A percentile compares a stretch with the other conserved stretches of the same genome.
These are phyloP conservation scores for Boletus subparvulus DNA, from an alignment of 768 basidiomycete species.

Conservation along the genomic window DNA sequence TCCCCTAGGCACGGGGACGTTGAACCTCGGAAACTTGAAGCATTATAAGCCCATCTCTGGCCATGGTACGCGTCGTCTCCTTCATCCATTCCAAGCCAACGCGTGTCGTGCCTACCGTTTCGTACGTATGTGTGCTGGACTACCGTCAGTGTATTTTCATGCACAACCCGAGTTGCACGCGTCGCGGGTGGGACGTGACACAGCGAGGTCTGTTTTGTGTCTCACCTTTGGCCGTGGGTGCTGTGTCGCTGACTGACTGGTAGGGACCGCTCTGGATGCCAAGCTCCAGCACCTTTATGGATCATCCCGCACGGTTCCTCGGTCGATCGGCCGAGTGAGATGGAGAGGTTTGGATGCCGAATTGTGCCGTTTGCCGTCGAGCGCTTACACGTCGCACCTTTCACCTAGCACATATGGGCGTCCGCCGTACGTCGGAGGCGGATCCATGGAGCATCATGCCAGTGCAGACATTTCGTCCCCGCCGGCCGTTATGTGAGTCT, in stretches of 20 bases:
- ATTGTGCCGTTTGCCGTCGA: neutral
- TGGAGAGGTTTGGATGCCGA: slow-evolving; percentile 3
- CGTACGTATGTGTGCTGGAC: slow-evolving; percentile 8
- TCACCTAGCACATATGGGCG: neutral
- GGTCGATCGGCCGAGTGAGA: neutral
- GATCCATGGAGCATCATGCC: neutral
- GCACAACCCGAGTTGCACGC: neutral
- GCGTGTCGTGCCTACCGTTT: neutral
- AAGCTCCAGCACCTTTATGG: slow-evolving; percentile 1
- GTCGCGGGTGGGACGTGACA: neutral
- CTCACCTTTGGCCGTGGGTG: neutral
- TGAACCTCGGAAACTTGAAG: neutral
- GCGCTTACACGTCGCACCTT: neutral
- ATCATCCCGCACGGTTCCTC: neutral
- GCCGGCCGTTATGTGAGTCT: neutral
- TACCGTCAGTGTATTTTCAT: neutral
- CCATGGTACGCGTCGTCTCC: neutral
- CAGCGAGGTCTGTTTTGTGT: slow-evolving; percentile 6
- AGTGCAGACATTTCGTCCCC: neutral
- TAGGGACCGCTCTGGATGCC: slow-evolving; percentile 5
- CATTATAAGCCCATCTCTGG: slow-evolving; percentile 5
- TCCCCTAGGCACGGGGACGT: neutral
- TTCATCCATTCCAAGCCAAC: neutral
- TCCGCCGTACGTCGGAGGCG: neutral
- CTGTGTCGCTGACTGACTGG: neutral